Percentiles rank a stretch among this genome's conserved stretches.
phyloP scores from a whole-genome alignment of 345 rosid genomes.

The Anacardium occidentale region DNA sequence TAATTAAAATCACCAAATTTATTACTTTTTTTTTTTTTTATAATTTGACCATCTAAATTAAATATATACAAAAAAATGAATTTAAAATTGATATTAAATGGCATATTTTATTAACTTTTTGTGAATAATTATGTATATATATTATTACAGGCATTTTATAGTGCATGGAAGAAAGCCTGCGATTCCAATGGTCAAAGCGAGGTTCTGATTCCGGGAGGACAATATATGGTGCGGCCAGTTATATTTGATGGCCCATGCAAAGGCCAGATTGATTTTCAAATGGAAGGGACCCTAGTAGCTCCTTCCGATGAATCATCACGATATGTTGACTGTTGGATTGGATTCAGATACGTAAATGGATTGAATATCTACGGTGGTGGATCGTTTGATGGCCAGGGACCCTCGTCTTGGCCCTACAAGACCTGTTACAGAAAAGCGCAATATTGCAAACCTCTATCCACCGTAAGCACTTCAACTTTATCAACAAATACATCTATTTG shows the following conservation, averaged over 20 bases:
- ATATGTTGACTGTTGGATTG: conserved; percentile 15
- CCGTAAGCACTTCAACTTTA: conserved; percentile 14
- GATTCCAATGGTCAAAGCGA: neutral
- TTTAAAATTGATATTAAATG: too few species aligned
- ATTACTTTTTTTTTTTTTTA: too few species aligned
- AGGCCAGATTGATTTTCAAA: conserved; percentile 7
- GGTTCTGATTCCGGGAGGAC: conserved; percentile 26
- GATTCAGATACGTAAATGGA: conserved; percentile 16
- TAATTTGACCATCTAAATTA: too few species aligned
- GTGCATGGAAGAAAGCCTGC: conserved; percentile 28
- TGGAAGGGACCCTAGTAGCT: conserved; percentile 23
- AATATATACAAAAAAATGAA: too few species aligned
- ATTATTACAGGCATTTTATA: conserved; percentile 25
- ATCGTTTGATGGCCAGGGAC: conserved; percentile 33
- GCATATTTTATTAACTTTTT: too few species aligned
- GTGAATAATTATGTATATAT: neutral
- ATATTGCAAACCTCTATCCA: conserved; percentile 20
- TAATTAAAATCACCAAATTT: neutral
- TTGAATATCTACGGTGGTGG: conserved; percentile 30
- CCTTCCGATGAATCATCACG: neutral
- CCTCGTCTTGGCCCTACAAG: conserved; percentile 28
- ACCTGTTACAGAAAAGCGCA: neutral
- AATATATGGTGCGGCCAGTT: conserved; percentile 13
- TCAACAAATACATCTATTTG: too few species aligned
- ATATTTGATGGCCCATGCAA: conserved; percentile 28